Evolutionary conservation across 2,329 filamentous ascomycete species (phyloP), one percentile per base, ranked within the genome.

Genomic region (Setomelanomma holmii): DNA sequence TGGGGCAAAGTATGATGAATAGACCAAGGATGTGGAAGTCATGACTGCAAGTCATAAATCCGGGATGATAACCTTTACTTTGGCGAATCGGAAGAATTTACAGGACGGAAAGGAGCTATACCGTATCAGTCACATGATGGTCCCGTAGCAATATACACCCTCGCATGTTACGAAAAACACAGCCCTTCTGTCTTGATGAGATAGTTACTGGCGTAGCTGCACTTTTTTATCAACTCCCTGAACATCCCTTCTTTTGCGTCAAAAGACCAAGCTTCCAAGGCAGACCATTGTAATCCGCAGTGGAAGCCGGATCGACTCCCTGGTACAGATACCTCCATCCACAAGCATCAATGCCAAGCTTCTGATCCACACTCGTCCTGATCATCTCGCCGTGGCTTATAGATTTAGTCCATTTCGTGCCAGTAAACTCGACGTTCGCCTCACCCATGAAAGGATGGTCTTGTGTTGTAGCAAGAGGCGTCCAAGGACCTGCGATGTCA

Each of bases 301-400:
- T 62, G 2, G 66, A 67, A 8, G 33, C 56, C 19, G 75, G 73
- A 49, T 68, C 61, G 20, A 77, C 42, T 1, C 76, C 76, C 59
- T 78, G 76, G 45, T 78, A 78, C 49, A 78, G 34, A 46, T 68
- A 78, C 40, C 61, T 52, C 62, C 75, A 50, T 14, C 66, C 60
- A 42, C 68, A 73, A n/a, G 70, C 61, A 14, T 60, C 61, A 40
- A 78, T 71, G 7, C 56, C 69, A 47, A 78, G 23, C 6, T 58
- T 75, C 67, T 78, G 74, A 53, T 78, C 75, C n/a, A 69, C 65
- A 4, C 68, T 45, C 0, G 55, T 67, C 10, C 76, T 55, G 2
- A 78, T 55, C 40, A 76, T 46, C 44, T 74, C 66, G 19, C 71
- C 73, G 39, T 74, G 69, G 20, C 69, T 71, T 27, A 78, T 73